phyloP scores from a whole-genome alignment of 768 basidiomycete species.

The Phylloporus arenicola region DNA sequence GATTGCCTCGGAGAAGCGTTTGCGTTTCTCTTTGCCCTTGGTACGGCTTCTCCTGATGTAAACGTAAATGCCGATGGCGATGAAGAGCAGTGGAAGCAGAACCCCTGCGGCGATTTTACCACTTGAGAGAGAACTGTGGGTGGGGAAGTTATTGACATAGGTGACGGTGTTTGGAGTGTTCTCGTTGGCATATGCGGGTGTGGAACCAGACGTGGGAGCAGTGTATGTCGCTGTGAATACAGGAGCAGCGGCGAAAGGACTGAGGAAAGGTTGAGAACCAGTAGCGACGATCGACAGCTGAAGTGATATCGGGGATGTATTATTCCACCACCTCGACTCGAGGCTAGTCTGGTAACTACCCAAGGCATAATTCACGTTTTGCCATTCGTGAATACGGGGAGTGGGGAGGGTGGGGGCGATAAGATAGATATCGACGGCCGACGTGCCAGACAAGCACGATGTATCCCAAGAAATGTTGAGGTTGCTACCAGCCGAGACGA shows the following conservation, averaged over 20 bases:
- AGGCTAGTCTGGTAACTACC: conserved; percentile 49
- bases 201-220: conserved; percentile 34
- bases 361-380: conserved; percentile 40
- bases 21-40: conserved; percentile 46
- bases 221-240: conserved; percentile 62
- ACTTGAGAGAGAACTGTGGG: conserved; percentile 33
- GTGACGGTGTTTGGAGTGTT: conserved; percentile 33
- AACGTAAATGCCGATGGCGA: conserved; percentile 36
- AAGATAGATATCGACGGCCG: conserved; percentile 63
- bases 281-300: conserved; percentile 56
- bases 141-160: conserved; percentile 35
- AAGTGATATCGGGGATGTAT: conserved; percentile 42
- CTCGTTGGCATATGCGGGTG: conserved; percentile 40
- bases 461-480: conserved; percentile 63
- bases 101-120: conserved; percentile 65
- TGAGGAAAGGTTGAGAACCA: conserved; percentile 46
- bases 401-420: conserved; percentile 42
- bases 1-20: conserved; percentile 57
- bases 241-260: conserved; percentile 58
- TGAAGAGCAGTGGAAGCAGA: conserved; percentile 57
- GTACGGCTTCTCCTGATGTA: conserved; percentile 54
- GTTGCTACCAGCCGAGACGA: conserved; percentile 42
- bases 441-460: conserved; percentile 43
- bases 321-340: conserved; percentile 69
- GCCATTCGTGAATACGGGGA: conserved; percentile 54